These are phyloP conservation scores for Actinomucor elegans DNA, from an alignment of 371 early-diverging fungal species.

Conservation along the genomic window DNA sequence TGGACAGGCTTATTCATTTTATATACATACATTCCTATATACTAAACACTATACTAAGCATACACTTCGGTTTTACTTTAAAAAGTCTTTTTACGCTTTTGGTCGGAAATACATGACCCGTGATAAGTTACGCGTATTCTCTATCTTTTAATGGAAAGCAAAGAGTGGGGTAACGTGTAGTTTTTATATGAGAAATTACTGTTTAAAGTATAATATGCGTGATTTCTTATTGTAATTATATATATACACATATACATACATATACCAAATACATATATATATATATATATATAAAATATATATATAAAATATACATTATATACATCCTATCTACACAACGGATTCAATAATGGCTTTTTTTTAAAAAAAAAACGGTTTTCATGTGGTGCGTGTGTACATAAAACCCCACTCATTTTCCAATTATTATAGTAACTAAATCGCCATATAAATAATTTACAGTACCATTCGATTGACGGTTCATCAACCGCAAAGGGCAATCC, in stretches of 20 bases:
- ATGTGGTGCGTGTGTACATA: conserved; percentile 1
- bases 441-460: conserved; percentile 20
- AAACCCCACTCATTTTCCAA: conserved; percentile 2
- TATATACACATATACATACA: no score
- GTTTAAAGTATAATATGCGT: neutral
- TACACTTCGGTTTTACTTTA: neutral
- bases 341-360: no score
- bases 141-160: conserved; percentile 5
- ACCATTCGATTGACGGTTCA: conserved; percentile 6
- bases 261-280: no score
- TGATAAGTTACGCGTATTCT: neutral
- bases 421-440: no score
- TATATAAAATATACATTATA: no score
- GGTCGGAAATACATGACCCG: neutral
- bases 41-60: neutral
- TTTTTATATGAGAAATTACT: neutral
- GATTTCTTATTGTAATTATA: neutral
- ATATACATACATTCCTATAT: neutral
- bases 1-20: no score
- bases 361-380: no score
- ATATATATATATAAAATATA: no score
- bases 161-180: neutral
- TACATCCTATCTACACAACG: no score
- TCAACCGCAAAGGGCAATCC: conserved; percentile 6
- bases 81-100: no score